Conservation (phyloP, 176 grass and related monocot species). For the Avena eriantha region DNA sequence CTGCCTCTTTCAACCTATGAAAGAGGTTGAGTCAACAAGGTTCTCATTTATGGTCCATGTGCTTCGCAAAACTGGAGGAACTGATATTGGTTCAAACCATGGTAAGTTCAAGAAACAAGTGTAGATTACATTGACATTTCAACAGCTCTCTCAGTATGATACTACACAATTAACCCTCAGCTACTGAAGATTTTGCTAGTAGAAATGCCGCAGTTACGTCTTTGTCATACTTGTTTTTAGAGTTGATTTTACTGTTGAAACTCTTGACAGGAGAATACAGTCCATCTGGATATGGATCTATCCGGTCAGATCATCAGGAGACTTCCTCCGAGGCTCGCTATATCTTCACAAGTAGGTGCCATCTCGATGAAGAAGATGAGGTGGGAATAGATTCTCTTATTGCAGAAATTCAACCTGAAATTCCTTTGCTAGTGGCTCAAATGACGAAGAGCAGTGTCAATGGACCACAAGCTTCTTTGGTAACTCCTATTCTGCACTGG, state of each 20-base stretch:
- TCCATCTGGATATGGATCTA: constrained; percentile 19
- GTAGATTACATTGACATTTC: neutral
- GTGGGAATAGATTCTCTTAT: constrained; percentile 34
- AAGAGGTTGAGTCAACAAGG: constrained; percentile 7
- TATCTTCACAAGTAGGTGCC: constrained; percentile 7
- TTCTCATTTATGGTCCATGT: constrained; percentile 49
- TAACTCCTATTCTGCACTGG: constrained; percentile 6
- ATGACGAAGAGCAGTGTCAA: constrained; percentile 30
- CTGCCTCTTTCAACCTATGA: constrained; percentile 48
- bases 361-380: constrained; percentile 21
- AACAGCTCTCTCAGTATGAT: neutral
- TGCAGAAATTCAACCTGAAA: constrained; percentile 21
- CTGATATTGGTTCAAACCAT: neutral
- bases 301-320: constrained; percentile 3
- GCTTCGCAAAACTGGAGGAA: constrained; percentile 13
- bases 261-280: constrained; percentile 32
- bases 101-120: constrained; percentile 6
- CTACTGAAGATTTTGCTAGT: neutral
- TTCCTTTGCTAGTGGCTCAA: constrained; percentile 30
- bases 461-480: neutral
- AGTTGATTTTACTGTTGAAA: neutral
- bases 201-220: neutral
- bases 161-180: neutral
- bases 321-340: neutral
- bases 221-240: neutral